Evolutionary conservation across 2,329 filamentous ascomycete species (phyloP).

Genomic region (Venturia pyrina): DNA sequence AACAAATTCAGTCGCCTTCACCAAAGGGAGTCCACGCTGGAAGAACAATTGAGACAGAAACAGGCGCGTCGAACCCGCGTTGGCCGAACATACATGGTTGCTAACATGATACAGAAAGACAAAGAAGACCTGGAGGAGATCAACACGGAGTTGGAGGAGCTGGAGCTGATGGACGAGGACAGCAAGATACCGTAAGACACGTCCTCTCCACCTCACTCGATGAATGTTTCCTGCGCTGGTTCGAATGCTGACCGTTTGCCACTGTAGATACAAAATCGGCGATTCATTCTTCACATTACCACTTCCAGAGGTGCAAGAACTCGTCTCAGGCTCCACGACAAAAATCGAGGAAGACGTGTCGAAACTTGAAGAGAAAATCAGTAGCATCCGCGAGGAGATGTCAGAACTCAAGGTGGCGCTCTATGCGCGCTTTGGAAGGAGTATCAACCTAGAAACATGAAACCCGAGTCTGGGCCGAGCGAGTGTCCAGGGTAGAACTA

Average conservation of each 20-base stretch:
- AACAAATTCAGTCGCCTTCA: slow-evolving; percentile 94
- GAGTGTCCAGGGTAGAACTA: no score
- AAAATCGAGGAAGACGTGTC: slow-evolving; percentile 69
- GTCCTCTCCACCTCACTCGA: background rate
- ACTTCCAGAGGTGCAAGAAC: slow-evolving; percentile 73
- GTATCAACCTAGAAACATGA: slow-evolving; percentile 93
- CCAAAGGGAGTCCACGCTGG: slow-evolving; percentile 67
- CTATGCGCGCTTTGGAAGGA: slow-evolving; percentile 89
- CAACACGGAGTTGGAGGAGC: slow-evolving; percentile 81
- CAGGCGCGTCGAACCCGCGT: slow-evolving; percentile 45
- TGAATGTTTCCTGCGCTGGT: background rate
- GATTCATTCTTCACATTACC: slow-evolving; percentile 88
- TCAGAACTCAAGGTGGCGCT: slow-evolving; percentile 78
- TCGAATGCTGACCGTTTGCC: slow-evolving; percentile 9
- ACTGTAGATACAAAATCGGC: slow-evolving; percentile 79
- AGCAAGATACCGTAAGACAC: slow-evolving; percentile 72
- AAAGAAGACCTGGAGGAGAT: slow-evolving; percentile 97
- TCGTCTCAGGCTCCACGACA: slow-evolving; percentile 62
- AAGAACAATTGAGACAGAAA: slow-evolving; percentile 73
- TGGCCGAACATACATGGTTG: background rate
- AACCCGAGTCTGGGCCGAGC: slow-evolving; percentile 17
- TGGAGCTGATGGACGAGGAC: slow-evolving; percentile 93
- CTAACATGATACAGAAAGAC: slow-evolving; percentile 59
- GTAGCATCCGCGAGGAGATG: slow-evolving; percentile 74
- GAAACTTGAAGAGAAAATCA: slow-evolving; percentile 65